Evolutionary conservation across 179 eudicot species (phyloP), one percentile per base, ranked within the genome.

Genomic region (Spergularia azorica): DNA sequence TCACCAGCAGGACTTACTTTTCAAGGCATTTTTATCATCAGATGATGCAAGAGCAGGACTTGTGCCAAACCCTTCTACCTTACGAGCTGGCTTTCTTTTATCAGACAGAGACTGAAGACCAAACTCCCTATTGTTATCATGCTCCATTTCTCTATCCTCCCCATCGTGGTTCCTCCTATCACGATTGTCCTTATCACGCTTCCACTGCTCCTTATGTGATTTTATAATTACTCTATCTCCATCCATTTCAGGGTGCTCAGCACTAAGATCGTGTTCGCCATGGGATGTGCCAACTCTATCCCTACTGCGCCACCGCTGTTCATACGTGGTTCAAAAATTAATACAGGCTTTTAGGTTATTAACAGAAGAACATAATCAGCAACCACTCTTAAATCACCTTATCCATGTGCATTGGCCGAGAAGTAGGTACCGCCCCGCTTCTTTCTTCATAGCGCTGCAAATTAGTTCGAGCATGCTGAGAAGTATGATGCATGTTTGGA

Each of bases 111-210:
- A 88, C 80, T 88, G 91, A 63, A 79, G 74, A 81, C 52, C 80
- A 14, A 79, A 65, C 15, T 88, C 92, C 83, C 88, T 87, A 72
- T 78, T 90, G 69, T 72, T 84, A 78, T 91, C 97, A 76, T 77
- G 85, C 70, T 89, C 93, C 77, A 77, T 75, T 81, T 92, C 97
- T 83, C 87, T 88, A 48, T 85, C 90, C 79, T 87, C 92, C 67
- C 77, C 85, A 77, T 91, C 96, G 54, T 86, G 82, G 59, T 63
- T 88, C 83, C 88, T 84, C 85, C 84, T 84, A 66, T 90, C 97
- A 72, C 80, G 88, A 80, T 60, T 87, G 20, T 92, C 96, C 83
- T 87, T 94, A 57, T 94, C 98, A 69, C 90, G 96, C 84, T 87
- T 92, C 88, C 86, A 87, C 67, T 85, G 96, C 71, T 94, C 98